A percentile compares a stretch with the other conserved stretches of the same genome.
phyloP scores from a whole-genome alignment of 2,329 filamentous ascomycete genomes.

The Colletotrichum salicis region DNA sequence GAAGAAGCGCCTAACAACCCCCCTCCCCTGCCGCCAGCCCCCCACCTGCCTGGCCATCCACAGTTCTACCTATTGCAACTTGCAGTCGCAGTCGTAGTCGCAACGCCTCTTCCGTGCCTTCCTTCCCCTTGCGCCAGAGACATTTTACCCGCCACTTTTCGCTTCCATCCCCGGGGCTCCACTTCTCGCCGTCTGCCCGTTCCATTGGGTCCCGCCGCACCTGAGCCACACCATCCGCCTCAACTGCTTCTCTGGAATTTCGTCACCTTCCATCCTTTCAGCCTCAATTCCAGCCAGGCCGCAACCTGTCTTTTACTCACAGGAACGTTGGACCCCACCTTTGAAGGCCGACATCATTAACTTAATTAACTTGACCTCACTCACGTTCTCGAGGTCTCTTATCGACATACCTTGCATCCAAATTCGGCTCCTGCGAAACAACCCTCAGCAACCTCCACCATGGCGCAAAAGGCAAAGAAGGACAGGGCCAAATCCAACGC shows the following conservation, averaged over 20 bases:
- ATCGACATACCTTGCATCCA: not conserved
- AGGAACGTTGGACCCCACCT: conserved; percentile 1
- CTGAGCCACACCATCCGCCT: conserved; percentile 20
- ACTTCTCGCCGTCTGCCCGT: conserved; percentile 1
- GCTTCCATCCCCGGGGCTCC: not conserved
- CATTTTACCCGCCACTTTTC: conserved; percentile 17
- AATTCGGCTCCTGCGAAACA: not conserved
- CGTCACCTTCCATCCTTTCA: conserved; percentile 20
- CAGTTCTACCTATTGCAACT: too few relatives aligned
- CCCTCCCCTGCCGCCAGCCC: conserved; percentile 14
- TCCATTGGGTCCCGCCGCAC: conserved; percentile 20
- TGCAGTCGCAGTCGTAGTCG: not conserved
- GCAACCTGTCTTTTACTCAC: conserved; percentile 21
- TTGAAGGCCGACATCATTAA: not conserved
- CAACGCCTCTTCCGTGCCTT: not conserved
- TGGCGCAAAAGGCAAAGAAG: conserved; percentile 74
- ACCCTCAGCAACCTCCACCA: conserved; percentile 40
- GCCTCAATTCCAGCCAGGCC: conserved; percentile 16
- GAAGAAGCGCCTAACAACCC: conserved; percentile 26
- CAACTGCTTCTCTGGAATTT: conserved; percentile 8
- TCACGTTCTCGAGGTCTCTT: not conserved
- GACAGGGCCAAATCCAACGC: conserved; percentile 81
- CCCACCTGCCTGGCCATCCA: not conserved
- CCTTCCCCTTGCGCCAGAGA: conserved; percentile 4
- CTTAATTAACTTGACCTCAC: conserved; percentile 7